These are phyloP conservation scores for Phytophthora pinifolia DNA, from an alignment of 352 stramenopile genomes.

Conservation along the genomic window DNA sequence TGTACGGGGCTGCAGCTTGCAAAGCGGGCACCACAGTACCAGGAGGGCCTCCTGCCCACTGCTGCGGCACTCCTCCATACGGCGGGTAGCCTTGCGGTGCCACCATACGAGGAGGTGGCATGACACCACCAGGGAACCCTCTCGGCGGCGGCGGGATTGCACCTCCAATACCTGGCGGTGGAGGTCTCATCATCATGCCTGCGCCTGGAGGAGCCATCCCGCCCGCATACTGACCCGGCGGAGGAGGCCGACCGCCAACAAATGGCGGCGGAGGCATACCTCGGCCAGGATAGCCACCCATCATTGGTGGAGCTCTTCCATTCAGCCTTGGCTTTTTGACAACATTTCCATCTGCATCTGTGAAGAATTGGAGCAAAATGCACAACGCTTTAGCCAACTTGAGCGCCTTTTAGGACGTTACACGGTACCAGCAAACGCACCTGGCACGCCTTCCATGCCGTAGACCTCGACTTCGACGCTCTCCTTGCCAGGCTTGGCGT, in stretches of 20 bases:
- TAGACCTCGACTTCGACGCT: slow-evolving; percentile 88
- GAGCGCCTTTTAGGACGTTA: not conserved
- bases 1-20: slow-evolving; percentile 25
- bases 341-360: slow-evolving; percentile 20
- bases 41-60: slow-evolving; percentile 25
- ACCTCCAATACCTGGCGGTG: slow-evolving; percentile 33
- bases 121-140: slow-evolving; percentile 37
- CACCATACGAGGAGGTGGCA: slow-evolving; percentile 35
- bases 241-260: slow-evolving; percentile 42
- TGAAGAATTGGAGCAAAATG: slow-evolving; percentile 14
- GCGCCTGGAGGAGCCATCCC: slow-evolving; percentile 31
- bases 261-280: slow-evolving; percentile 53
- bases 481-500: slow-evolving; percentile 82
- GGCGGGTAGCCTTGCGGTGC: slow-evolving; percentile 28
- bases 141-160: slow-evolving; percentile 35
- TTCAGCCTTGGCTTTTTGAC: slow-evolving; percentile 58
- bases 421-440: slow-evolving; percentile 24
- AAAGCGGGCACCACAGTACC: slow-evolving; percentile 19
- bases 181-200: slow-evolving; percentile 56
- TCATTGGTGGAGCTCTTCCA: slow-evolving; percentile 20
- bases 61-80: slow-evolving; percentile 30
- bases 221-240: slow-evolving; percentile 43
- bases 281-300: slow-evolving; percentile 45
- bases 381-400: not conserved
- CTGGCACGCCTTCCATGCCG: slow-evolving; percentile 87